Evolutionary conservation across 2,329 filamentous ascomycete species (phyloP).

Genomic region (Cercospora sp.): DNA sequence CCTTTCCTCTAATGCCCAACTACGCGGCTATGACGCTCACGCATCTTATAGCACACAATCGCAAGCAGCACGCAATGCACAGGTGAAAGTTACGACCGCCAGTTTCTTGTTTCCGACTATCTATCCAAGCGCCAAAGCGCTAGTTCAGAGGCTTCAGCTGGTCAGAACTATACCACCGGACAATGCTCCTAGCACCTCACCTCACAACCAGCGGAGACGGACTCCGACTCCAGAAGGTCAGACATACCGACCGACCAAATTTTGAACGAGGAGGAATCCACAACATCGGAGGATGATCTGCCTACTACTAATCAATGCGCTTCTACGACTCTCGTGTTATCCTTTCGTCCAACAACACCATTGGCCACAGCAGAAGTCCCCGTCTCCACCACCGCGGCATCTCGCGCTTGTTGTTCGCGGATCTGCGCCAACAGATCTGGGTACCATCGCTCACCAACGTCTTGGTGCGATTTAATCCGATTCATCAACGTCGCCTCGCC

Average conservation of each 20-base stretch:
- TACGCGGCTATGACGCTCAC: neutral
- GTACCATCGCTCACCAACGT: conserved; percentile 77
- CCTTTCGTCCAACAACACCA: neutral
- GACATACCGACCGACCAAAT: neutral
- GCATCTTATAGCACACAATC: neutral
- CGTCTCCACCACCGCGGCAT: neutral
- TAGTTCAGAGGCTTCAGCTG: neutral
- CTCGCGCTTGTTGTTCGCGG: conserved; percentile 43
- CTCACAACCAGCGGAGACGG: neutral
- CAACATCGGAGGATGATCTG: neutral
- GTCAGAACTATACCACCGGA: neutral
- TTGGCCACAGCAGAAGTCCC: neutral
- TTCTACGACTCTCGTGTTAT: neutral
- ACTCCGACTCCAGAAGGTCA: neutral
- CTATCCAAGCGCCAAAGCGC: neutral
- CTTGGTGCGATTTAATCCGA: conserved; percentile 80
- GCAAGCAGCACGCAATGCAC: neutral
- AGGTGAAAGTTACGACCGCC: neutral
- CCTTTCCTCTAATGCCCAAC: neutral
- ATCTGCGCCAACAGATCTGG: conserved; percentile 48
- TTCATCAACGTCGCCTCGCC: conserved; percentile 85
- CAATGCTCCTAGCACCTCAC: neutral
- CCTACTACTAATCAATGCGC: neutral
- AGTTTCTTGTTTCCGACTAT: neutral
- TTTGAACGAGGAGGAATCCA: neutral